These are phyloP conservation scores for Aspergillus pseudoviridinutans DNA, from an alignment of 2,329 filamentous ascomycete species.

Conservation along the genomic window DNA sequence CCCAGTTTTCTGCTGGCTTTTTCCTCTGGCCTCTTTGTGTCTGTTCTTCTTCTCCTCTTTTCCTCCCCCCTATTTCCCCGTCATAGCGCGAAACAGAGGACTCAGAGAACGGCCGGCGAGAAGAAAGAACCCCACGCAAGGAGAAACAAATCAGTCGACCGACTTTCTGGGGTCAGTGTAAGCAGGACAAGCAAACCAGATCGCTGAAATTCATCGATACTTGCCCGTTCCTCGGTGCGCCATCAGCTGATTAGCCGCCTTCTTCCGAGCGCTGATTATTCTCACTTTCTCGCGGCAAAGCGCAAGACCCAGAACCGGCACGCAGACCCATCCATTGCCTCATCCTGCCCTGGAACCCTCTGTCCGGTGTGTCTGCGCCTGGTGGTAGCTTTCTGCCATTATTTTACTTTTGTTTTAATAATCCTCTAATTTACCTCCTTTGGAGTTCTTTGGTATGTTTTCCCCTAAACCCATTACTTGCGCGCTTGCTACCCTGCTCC, in stretches of 20 bases:
- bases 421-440: not conserved
- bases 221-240: slow-evolving; percentile 2
- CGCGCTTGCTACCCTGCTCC: not conserved
- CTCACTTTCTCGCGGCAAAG: slow-evolving; percentile 7
- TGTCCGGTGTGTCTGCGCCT: slow-evolving; percentile 4
- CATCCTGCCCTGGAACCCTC: slow-evolving; percentile 14
- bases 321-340: slow-evolving; percentile 19
- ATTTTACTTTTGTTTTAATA: slow-evolving; percentile 8
- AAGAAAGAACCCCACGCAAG: slow-evolving; percentile 4
- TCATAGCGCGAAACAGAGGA: slow-evolving; percentile 1
- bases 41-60: slow-evolving; percentile 8
- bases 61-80: slow-evolving; percentile 1
- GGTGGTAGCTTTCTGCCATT: slow-evolving; percentile 7
- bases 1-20: slow-evolving; percentile 9
- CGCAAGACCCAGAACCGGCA: slow-evolving; percentile 18
- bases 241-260: slow-evolving; percentile 22
- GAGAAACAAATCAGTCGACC: not conserved
- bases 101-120: not conserved
- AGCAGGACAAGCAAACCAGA: not conserved
- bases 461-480: not conserved
- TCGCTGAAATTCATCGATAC: not conserved
- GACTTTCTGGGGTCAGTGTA: not conserved
- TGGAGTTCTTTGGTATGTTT: not conserved
- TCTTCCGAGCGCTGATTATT: slow-evolving; percentile 8
- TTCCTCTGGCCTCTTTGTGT: slow-evolving; percentile 6